phyloP scores from a whole-genome alignment of 2,329 filamentous ascomycete genomes.

The Penicillium sp. region DNA sequence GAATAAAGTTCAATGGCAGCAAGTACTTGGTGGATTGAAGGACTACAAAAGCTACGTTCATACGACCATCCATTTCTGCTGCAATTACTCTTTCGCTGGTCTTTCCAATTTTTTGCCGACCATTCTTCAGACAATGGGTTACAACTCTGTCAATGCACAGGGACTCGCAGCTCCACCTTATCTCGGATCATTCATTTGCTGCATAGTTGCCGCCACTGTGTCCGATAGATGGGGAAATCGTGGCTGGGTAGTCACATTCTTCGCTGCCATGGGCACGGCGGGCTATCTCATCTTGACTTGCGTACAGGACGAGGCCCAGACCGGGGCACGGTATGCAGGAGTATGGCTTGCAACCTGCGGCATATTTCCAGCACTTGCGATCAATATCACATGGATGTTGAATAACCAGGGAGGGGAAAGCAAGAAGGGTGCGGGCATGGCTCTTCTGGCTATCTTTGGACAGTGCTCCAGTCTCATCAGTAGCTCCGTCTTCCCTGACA shows the following conservation, averaged over 20 bases:
- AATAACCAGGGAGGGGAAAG: conserved; percentile 31
- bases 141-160: conserved; percentile 44
- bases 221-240: conserved; percentile 44
- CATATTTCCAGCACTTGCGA: conserved; percentile 26
- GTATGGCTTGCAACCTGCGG: conserved; percentile 41
- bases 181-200: conserved; percentile 43
- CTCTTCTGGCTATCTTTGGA: conserved; percentile 27
- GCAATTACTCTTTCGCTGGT: conserved; percentile 42
- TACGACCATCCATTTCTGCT: conserved; percentile 45
- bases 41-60: conserved; percentile 46
- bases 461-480: conserved; percentile 31
- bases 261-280: conserved; percentile 28
- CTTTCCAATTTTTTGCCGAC: conserved; percentile 50
- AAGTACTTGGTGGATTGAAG: conserved; percentile 38
- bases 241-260: conserved; percentile 39
- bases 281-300: conserved; percentile 42
- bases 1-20: conserved; percentile 32
- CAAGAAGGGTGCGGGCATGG: conserved; percentile 31
- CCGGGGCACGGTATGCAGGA: conserved; percentile 41
- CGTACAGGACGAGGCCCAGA: conserved; percentile 27
- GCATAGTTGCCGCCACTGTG: conserved; percentile 30
- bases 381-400: conserved; percentile 33
- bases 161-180: conserved; percentile 50
- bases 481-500: conserved; percentile 27
- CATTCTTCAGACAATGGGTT: conserved; percentile 48